Conservation (phyloP, 176 grass and related monocot species). For the Tuctoria greenei region DNA sequence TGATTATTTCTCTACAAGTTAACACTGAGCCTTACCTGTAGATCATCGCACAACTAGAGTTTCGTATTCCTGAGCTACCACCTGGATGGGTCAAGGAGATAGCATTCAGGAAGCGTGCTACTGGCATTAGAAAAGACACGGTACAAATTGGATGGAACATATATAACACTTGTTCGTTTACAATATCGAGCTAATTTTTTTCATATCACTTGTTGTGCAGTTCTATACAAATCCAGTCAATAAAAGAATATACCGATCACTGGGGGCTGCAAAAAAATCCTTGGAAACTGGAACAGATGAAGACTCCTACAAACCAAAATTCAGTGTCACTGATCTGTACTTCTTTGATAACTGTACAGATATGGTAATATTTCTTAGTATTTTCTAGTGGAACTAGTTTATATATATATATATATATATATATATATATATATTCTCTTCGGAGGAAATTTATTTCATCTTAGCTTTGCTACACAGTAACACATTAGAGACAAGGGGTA, state of each 20-base stretch:
- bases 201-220: neutral
- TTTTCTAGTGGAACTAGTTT: neutral
- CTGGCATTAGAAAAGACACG: neutral
- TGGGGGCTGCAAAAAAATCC: neutral
- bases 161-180: neutral
- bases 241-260: neutral
- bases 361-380: conserved; percentile 4
- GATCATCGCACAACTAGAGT: conserved; percentile 10
- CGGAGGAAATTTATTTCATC: neutral
- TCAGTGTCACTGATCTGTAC: neutral
- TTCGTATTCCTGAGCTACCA: neutral
- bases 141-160: neutral
- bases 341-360: neutral
- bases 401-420: neutral
- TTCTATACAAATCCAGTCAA: neutral
- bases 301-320: neutral
- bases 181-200: neutral
- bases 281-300: neutral
- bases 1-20: neutral
- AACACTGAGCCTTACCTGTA: neutral
- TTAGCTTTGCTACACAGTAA: neutral
- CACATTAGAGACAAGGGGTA: neutral
- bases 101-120: neutral
- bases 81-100: conserved; percentile 22
- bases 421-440: neutral